Percentiles rank a stretch among this genome's conserved stretches.
These are phyloP conservation scores for Candida albicans DNA, from an alignment of 1,139 yeast species.

Conservation along the genomic window DNA sequence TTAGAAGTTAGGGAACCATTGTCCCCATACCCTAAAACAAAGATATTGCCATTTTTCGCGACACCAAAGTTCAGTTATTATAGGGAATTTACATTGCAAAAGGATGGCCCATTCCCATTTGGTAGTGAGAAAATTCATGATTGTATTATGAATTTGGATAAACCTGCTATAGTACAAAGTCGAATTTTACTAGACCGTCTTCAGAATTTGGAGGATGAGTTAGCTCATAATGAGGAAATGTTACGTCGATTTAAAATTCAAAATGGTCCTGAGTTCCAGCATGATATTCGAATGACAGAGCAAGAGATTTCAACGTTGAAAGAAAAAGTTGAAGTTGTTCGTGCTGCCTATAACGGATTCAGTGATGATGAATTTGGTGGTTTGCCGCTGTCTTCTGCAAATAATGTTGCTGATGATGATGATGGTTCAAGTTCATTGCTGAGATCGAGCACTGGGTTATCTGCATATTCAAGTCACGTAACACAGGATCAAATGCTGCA, in stretches of 20 bases:
- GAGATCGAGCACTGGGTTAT: constrained; percentile 18
- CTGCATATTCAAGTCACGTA: constrained; percentile 29
- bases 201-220: constrained; percentile 44
- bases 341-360: constrained; percentile 21
- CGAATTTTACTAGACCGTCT: constrained; percentile 42
- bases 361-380: constrained; percentile 14
- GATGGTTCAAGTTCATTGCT: constrained; percentile 8
- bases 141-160: constrained; percentile 60
- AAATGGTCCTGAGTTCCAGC: constrained; percentile 12
- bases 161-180: constrained; percentile 56
- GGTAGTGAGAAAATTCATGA: constrained; percentile 67
- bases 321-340: constrained; percentile 25
- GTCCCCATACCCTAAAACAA: constrained; percentile 55
- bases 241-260: constrained; percentile 21
- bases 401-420: constrained; percentile 15
- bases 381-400: background rate
- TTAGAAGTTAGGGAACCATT: constrained; percentile 53
- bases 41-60: constrained; percentile 62
- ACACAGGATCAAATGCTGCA: constrained; percentile 24
- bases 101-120: constrained; percentile 60
- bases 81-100: constrained; percentile 54
- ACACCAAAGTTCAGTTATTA: constrained; percentile 79
- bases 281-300: constrained; percentile 28
- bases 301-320: constrained; percentile 28
- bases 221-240: constrained; percentile 35